phyloP scores from a whole-genome alignment of 2,329 filamentous ascomycete genomes.

The Tolypocladium endophyticum region DNA sequence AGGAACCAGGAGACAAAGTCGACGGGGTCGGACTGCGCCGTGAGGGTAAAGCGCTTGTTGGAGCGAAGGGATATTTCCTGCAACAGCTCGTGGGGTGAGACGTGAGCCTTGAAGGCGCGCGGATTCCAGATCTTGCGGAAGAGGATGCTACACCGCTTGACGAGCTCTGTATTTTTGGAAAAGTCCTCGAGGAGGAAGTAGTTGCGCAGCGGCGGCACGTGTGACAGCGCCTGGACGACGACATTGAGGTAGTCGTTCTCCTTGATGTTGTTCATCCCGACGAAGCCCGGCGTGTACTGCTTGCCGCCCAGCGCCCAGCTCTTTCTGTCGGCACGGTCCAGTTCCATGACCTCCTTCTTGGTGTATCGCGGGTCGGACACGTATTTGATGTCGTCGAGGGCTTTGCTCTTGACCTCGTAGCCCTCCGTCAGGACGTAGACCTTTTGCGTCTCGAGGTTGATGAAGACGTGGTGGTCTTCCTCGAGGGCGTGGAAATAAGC shows the following conservation, averaged over 20 bases:
- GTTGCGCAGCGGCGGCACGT: constrained; percentile 82
- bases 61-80: constrained; percentile 88
- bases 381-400: constrained; percentile 95
- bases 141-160: constrained; percentile 77
- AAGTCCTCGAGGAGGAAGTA: constrained; percentile 86
- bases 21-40: constrained; percentile 84
- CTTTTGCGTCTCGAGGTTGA: constrained; percentile 90
- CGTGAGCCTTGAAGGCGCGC: constrained; percentile 89
- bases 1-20: constrained; percentile 97
- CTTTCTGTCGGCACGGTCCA: constrained; percentile 55
- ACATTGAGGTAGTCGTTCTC: constrained; percentile 98
- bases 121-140: constrained; percentile 98
- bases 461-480: constrained; percentile 91
- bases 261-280: constrained; percentile 99
- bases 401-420: constrained; percentile 91
- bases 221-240: constrained; percentile 80
- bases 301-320: constrained; percentile 73
- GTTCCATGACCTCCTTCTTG: constrained; percentile 64
- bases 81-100: constrained; percentile 92
- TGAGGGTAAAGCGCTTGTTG: constrained; percentile 85
- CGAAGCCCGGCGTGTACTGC: constrained; percentile 85
- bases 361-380: constrained; percentile 86
- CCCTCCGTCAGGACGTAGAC: constrained; percentile 91
- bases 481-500: constrained; percentile 97
- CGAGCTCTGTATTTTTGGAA: constrained; percentile 61